These are phyloP conservation scores for Chalciporus sp. DNA, from an alignment of 1,284 basidiomycete genomes.

Conservation along the genomic window DNA sequence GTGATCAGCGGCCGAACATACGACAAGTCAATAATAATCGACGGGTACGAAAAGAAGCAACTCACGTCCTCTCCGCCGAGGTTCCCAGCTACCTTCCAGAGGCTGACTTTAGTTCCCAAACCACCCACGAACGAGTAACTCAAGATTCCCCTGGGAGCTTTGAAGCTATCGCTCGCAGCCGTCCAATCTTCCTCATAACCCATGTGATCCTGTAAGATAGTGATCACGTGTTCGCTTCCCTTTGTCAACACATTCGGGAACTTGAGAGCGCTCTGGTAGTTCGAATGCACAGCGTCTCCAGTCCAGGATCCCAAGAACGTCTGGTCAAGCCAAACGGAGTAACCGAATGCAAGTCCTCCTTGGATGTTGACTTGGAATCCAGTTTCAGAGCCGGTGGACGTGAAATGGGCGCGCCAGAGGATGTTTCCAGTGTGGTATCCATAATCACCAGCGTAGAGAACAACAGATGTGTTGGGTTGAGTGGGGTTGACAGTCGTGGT, in stretches of 20 bases:
- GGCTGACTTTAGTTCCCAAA: constrained; percentile 34
- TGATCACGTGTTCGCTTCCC: constrained; percentile 45
- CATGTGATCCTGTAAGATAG: constrained; percentile 58
- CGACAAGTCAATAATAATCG: neutral
- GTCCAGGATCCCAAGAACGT: constrained; percentile 51
- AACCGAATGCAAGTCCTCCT: constrained; percentile 51
- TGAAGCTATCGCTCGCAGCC: constrained; percentile 45
- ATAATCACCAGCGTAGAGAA: constrained; percentile 55
- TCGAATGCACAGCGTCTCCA: constrained; percentile 39
- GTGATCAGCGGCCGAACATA: neutral
- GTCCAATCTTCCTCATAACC: constrained; percentile 49
- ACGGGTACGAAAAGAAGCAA: neutral
- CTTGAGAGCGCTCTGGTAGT: constrained; percentile 38
- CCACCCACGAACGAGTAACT: constrained; percentile 46
- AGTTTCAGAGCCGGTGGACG: constrained; percentile 42
- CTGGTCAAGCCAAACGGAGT: constrained; percentile 52
- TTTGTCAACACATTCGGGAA: constrained; percentile 13
- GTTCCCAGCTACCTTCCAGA: constrained; percentile 52
- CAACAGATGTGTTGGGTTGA: constrained; percentile 37
- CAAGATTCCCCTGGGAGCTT: constrained; percentile 47
- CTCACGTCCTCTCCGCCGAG: constrained; percentile 49
- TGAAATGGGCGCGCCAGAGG: constrained; percentile 55
- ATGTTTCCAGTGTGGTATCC: constrained; percentile 60
- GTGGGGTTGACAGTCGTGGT: constrained; percentile 43
- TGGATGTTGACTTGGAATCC: constrained; percentile 44